Percentiles rank a stretch among this genome's conserved stretches.
Conservation (phyloP, 768 basidiomycete species). For the Lentinula sp. region DNA sequence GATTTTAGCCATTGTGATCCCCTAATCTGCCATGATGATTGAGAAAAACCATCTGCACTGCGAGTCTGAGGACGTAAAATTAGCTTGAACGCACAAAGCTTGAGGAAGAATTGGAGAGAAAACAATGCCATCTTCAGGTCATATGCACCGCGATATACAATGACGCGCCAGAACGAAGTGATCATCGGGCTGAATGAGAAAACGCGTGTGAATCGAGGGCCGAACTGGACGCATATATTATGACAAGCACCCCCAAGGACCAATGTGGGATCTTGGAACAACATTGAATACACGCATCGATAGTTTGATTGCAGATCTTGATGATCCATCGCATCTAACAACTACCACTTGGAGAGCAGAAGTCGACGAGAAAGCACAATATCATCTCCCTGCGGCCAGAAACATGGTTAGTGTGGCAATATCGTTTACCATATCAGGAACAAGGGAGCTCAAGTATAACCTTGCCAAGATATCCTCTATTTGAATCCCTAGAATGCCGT, state of each 20-base stretch:
- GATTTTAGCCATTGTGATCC: background rate
- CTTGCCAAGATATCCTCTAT: background rate
- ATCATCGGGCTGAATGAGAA: background rate
- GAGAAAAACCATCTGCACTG: background rate
- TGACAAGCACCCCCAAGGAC: background rate
- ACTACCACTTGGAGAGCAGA: background rate
- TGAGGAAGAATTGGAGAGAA: no score
- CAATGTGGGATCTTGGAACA: background rate
- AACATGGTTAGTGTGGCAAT: background rate
- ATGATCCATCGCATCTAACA: background rate
- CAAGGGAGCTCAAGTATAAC: background rate
- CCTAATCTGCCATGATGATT: background rate
- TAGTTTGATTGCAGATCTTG: background rate
- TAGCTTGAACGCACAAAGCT: background rate
- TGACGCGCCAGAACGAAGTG: background rate
- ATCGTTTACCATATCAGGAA: background rate
- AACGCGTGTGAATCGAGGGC: background rate
- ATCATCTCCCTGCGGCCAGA: background rate
- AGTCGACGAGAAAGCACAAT: background rate
- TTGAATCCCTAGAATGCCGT: constrained; percentile 1
- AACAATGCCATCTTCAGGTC: background rate
- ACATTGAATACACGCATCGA: background rate
- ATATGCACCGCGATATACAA: background rate
- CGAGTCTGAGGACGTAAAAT: background rate
- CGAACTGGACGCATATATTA: background rate